These are phyloP conservation scores for Dimargaris cristalligena DNA, from an alignment of 192 early-diverging fungal genomes.

Conservation along the genomic window DNA sequence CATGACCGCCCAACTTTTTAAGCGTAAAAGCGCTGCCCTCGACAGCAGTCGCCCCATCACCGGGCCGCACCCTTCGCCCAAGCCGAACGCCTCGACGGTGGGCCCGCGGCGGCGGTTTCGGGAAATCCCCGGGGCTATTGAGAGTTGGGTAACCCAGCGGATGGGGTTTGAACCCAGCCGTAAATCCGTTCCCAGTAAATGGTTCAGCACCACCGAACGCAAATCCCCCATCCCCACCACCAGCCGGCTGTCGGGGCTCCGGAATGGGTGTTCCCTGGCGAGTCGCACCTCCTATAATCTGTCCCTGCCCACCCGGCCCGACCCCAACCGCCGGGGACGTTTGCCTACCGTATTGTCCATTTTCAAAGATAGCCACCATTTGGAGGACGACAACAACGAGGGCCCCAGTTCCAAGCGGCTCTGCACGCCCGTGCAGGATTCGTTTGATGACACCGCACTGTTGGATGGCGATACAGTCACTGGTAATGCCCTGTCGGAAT, in stretches of 20 bases:
- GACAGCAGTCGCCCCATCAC: background rate
- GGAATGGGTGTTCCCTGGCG: background rate
- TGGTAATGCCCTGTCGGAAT: background rate
- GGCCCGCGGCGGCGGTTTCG: background rate
- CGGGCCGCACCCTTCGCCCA: no score
- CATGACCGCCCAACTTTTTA: slow-evolving; percentile 6
- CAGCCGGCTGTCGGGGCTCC: background rate
- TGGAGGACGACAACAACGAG: background rate
- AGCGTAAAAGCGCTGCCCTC: slow-evolving; percentile 1
- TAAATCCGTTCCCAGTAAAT: background rate
- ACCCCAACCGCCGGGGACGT: background rate
- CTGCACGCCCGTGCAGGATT: slow-evolving; percentile 8
- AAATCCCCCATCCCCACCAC: no score
- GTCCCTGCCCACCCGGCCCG: background rate
- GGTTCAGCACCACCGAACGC: no score
- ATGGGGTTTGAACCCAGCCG: background rate
- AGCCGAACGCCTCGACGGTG: background rate
- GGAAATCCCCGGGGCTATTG: slow-evolving; percentile 2
- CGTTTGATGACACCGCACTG: background rate
- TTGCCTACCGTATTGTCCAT: background rate
- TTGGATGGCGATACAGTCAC: background rate
- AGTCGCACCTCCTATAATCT: background rate
- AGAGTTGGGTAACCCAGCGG: slow-evolving; percentile 9
- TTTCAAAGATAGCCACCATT: background rate
- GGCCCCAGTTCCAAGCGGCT: slow-evolving; percentile 5